A percentile compares a stretch with the other conserved stretches of the same genome.
phyloP scores from a whole-genome alignment of 805 yeast species.

The Osmozyma mogii region DNA sequence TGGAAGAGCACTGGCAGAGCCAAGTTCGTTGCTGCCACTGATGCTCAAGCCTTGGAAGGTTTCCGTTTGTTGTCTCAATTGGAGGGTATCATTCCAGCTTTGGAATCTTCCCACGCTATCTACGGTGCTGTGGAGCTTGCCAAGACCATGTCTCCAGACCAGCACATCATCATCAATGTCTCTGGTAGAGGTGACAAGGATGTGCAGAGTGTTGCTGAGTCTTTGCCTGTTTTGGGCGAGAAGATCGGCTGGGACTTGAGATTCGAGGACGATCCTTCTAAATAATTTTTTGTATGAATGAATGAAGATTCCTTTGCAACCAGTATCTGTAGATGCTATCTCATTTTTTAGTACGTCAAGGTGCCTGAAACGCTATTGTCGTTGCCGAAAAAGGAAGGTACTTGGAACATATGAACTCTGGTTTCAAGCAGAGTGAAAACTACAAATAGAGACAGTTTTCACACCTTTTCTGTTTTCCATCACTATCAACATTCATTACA shows the following conservation, averaged over 20 bases:
- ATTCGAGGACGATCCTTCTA: slow-evolving; percentile 52
- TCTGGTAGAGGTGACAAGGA: slow-evolving; percentile 99
- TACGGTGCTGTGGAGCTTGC: slow-evolving; percentile 88
- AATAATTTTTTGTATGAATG: slow-evolving; percentile 9
- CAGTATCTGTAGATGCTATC: too few relatives aligned
- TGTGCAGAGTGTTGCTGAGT: slow-evolving; percentile 95
- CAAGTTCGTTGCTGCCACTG: slow-evolving; percentile 83
- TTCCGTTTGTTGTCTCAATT: slow-evolving; percentile 81
- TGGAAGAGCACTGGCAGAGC: slow-evolving; percentile 97
- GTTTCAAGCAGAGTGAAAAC: too few relatives aligned
- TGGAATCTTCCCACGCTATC: slow-evolving; percentile 95
- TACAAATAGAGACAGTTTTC: too few relatives aligned
- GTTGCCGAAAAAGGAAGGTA: too few relatives aligned
- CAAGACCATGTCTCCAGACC: slow-evolving; percentile 65
- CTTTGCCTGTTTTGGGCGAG: slow-evolving; percentile 83
- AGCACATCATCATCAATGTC: slow-evolving; percentile 78
- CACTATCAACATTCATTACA: too few relatives aligned
- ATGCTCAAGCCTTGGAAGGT: slow-evolving; percentile 90
- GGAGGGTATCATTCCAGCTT: slow-evolving; percentile 98
- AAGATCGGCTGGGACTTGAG: slow-evolving; percentile 94
- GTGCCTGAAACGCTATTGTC: too few relatives aligned
- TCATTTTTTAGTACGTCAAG: too few relatives aligned
- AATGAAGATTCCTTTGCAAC: not conserved
- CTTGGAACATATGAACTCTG: too few relatives aligned
- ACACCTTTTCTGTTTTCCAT: too few relatives aligned